Percentiles rank a stretch among this genome's conserved stretches.
phyloP scores from a whole-genome alignment of 208 protist genomes.

The Wallacemonas sp. region DNA sequence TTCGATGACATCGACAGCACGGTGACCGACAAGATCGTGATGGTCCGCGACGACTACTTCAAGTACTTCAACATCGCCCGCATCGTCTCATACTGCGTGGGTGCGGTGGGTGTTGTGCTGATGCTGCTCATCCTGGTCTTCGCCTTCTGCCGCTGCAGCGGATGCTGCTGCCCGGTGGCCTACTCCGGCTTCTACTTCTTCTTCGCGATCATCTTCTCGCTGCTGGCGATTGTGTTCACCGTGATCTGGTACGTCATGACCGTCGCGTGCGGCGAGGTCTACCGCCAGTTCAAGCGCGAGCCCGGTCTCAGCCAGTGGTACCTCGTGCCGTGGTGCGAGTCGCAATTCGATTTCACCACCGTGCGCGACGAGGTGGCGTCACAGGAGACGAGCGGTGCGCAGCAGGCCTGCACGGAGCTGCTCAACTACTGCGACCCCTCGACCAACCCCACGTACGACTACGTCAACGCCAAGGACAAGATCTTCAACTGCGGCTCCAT shows the following conservation, averaged over 20 bases:
- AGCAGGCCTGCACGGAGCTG: conserved; percentile 47
- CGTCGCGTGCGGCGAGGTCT: conserved; percentile 59
- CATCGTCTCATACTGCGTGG: conserved; percentile 57
- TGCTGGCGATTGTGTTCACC: conserved; percentile 63
- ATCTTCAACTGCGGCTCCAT: conserved; percentile 56
- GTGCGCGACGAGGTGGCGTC: conserved; percentile 31
- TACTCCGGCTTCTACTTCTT: conserved; percentile 64
- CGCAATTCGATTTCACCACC: conserved; percentile 37
- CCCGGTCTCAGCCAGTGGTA: conserved; percentile 81
- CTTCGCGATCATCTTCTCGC: conserved; percentile 58
- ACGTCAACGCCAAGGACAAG: not conserved
- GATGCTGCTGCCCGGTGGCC: conserved; percentile 32
- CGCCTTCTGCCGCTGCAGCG: conserved; percentile 45
- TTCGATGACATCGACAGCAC: conserved; percentile 40
- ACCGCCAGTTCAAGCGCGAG: conserved; percentile 58
- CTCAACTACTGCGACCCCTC: conserved; percentile 55
- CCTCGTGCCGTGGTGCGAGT: conserved; percentile 66
- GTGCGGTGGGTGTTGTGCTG: conserved; percentile 49
- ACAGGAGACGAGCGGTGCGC: conserved; percentile 18
- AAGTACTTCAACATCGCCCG: conserved; percentile 61
- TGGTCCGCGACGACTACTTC: conserved; percentile 45
- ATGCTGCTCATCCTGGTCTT: conserved; percentile 64
- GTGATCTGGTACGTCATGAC: conserved; percentile 43
- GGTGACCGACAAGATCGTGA: conserved; percentile 31
- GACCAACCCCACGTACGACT: conserved; percentile 14